Evolutionary conservation across 805 yeast species (phyloP).

Genomic region (Wickerhamomyces alni): DNA sequence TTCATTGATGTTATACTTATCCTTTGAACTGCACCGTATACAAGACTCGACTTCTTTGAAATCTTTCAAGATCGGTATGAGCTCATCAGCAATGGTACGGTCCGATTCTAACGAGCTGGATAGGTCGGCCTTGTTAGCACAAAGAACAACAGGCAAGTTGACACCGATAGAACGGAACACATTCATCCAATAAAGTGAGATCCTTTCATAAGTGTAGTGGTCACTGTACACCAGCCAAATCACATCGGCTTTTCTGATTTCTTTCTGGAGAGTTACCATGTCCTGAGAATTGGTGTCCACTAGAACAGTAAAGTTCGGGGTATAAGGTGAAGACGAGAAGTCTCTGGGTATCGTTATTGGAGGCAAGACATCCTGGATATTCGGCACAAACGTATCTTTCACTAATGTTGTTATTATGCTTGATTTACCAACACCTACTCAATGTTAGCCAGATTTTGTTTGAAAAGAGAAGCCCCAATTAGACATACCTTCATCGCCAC

Average conservation of each 20-base stretch:
- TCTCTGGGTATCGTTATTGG: constrained; percentile 79
- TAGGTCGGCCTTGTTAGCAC: constrained; percentile 74
- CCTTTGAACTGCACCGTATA: constrained; percentile 79
- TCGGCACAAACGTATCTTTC: constrained; percentile 75
- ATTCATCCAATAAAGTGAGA: constrained; percentile 92
- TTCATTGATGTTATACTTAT: constrained; percentile 81
- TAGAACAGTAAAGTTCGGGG: constrained; percentile 62
- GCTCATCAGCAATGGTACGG: constrained; percentile 61
- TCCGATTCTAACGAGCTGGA: constrained; percentile 36
- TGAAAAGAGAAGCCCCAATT: too few species aligned
- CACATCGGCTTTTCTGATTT: constrained; percentile 80
- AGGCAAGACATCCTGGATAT: constrained; percentile 73
- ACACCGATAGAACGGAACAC: constrained; percentile 89
- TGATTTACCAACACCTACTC: constrained; percentile 64
- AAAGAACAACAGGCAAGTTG: constrained; percentile 85
- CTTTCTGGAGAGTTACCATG: constrained; percentile 52
- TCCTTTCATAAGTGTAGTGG: constrained; percentile 89
- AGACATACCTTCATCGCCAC: constrained; percentile 78
- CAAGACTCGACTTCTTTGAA: constrained; percentile 94
- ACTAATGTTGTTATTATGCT: constrained; percentile 73
- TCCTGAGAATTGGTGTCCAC: constrained; percentile 79
- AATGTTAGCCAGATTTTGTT: neutral
- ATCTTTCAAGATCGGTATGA: constrained; percentile 79
- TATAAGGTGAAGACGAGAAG: constrained; percentile 50
- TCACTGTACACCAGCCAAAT: constrained; percentile 94